A percentile compares a stretch with the other conserved stretches of the same genome.
Conservation (phyloP, 2,329 filamentous ascomycete species). For the Sclerotinia nivalis region DNA sequence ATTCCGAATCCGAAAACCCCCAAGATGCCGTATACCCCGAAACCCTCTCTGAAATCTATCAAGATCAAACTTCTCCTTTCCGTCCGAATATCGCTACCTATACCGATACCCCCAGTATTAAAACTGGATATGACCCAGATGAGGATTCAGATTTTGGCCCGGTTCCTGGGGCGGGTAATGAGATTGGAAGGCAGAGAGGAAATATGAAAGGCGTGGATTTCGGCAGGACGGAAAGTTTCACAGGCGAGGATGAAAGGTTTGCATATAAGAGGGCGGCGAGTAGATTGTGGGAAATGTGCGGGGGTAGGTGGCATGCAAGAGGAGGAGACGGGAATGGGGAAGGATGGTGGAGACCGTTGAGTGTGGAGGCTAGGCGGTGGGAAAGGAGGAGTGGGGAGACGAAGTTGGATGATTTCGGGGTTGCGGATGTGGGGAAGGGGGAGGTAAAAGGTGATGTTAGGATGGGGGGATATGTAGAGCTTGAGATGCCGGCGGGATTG, state of each 20-base stretch:
- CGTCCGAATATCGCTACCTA: slow-evolving; percentile 75
- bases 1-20: slow-evolving; percentile 41
- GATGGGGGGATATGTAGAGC: slow-evolving; percentile 46
- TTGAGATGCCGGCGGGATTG: slow-evolving; percentile 49
- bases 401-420: slow-evolving; percentile 16
- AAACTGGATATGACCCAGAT: slow-evolving; percentile 55
- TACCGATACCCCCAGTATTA: slow-evolving; percentile 44
- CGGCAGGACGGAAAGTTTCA: slow-evolving; percentile 65
- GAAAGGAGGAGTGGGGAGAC: slow-evolving; percentile 44
- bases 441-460: slow-evolving; percentile 42
- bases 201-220: slow-evolving; percentile 53
- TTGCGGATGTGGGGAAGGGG: slow-evolving; percentile 2
- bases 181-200: slow-evolving; percentile 42
- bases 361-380: slow-evolving; percentile 65
- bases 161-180: slow-evolving; percentile 40
- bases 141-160: slow-evolving; percentile 57
- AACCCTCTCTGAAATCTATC: slow-evolving; percentile 72
- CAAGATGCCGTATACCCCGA: slow-evolving; percentile 62
- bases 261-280: slow-evolving; percentile 76
- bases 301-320: slow-evolving; percentile 68
- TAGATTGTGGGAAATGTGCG: slow-evolving; percentile 81
- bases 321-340: slow-evolving; percentile 47
- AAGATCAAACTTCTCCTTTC: slow-evolving; percentile 75
- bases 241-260: slow-evolving; percentile 79
- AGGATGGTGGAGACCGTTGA: slow-evolving; percentile 69